phyloP scores from a whole-genome alignment of 169 alveolate species.

The Ichthyophthirius multifiliis region DNA sequence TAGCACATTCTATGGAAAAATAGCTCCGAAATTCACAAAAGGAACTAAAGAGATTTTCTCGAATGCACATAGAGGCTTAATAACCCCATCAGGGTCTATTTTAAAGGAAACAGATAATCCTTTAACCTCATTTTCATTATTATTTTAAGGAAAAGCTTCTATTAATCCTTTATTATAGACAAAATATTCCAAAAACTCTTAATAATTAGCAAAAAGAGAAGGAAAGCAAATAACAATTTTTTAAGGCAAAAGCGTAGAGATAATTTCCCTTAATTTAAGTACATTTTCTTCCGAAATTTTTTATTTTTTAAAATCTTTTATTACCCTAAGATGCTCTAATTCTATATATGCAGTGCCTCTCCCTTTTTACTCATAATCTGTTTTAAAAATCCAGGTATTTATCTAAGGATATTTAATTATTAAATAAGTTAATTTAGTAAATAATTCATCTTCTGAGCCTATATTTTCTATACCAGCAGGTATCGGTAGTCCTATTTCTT shows the following conservation, averaged over 20 bases:
- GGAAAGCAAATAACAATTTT: constrained; percentile 76
- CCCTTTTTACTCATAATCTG: constrained; percentile 76
- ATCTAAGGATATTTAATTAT: constrained; percentile 67
- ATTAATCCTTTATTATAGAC: constrained; percentile 81
- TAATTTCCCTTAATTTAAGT: not conserved
- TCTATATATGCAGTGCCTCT: constrained; percentile 86
- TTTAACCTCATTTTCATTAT: constrained; percentile 48
- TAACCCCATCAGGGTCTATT: constrained; percentile 78
- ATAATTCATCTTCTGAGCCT: constrained; percentile 65
- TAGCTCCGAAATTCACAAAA: constrained; percentile 77
- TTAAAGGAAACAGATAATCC: constrained; percentile 72
- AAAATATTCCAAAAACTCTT: constrained; percentile 73
- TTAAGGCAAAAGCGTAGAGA: constrained; percentile 53
- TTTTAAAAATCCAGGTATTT: constrained; percentile 75
- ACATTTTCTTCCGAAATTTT: constrained; percentile 10
- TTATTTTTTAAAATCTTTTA: constrained; percentile 67
- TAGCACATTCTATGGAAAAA: constrained; percentile 76
- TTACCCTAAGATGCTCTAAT: constrained; percentile 65
- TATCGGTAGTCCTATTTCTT: constrained; percentile 70
- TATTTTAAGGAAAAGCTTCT: constrained; percentile 80
- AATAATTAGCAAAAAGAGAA: constrained; percentile 69
- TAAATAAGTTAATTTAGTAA: constrained; percentile 57
- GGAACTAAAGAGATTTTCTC: constrained; percentile 73
- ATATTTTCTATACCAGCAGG: constrained; percentile 82
- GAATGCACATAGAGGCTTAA: constrained; percentile 72